Evolutionary conservation across 2,329 filamentous ascomycete genomes (phyloP).

Genomic region (Ceratocystiopsis brevicomis): DNA sequence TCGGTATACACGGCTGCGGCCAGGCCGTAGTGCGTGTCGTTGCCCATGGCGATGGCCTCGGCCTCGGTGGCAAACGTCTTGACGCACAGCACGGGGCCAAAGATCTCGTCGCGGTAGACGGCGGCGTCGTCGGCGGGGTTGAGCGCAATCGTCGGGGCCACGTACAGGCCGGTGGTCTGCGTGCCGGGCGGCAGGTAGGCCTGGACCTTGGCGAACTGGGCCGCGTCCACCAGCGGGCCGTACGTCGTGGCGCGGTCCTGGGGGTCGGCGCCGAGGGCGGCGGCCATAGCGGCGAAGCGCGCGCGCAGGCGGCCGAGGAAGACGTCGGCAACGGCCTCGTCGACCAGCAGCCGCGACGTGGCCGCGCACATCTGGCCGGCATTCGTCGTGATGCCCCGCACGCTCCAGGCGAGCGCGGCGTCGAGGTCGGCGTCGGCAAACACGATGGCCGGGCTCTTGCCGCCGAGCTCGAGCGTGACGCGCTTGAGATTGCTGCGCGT

Average conservation of each 20-base stretch:
- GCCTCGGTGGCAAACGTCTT: conserved; percentile 30
- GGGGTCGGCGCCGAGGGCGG: conserved; percentile 40
- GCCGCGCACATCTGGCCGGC: conserved; percentile 59
- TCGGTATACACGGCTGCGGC: conserved; percentile 29
- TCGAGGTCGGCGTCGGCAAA: conserved; percentile 44
- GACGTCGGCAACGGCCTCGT: conserved; percentile 33
- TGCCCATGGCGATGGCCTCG: conserved; percentile 27
- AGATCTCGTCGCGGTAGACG: conserved; percentile 32
- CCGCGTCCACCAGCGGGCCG: conserved; percentile 43
- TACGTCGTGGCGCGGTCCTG: conserved; percentile 30
- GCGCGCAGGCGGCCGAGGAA: conserved; percentile 39
- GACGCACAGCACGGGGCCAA: conserved; percentile 37
- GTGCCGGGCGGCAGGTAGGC: conserved; percentile 39
- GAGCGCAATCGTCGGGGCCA: neutral
- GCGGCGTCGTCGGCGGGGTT: neutral
- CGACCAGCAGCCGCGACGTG: conserved; percentile 51
- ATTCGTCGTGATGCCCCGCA: conserved; percentile 40
- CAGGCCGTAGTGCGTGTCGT: conserved; percentile 35
- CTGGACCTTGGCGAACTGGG: conserved; percentile 42
- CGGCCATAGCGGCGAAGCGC: conserved; percentile 1
- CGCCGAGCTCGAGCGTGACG: conserved; percentile 51
- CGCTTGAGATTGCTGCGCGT: conserved; percentile 43
- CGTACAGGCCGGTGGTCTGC: neutral
- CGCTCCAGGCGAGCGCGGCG: conserved; percentile 24
- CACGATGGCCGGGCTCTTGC: conserved; percentile 44